Evolutionary conservation across 2,329 filamentous ascomycete genomes (phyloP), one percentile per base, ranked within the genome.

Genomic region (Nothophaeocryptopus gaeumannii): DNA sequence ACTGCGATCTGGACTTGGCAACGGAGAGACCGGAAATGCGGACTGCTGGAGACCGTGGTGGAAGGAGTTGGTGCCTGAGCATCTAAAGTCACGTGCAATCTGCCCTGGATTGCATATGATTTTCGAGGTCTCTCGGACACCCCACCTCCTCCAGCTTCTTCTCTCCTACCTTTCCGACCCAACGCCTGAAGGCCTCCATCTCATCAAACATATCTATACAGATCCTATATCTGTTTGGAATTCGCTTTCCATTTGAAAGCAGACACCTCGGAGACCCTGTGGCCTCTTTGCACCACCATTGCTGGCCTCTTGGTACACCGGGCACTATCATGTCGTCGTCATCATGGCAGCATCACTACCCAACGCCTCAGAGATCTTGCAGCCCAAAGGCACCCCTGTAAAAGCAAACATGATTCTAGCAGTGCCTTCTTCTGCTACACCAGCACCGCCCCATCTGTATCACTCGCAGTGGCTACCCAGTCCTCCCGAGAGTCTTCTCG

Each of bases 371-470:
- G 9, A 35, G 4, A 13, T 29, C 3, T 3, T 30, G 2, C 15
- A 45, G 38, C 10, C 9, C 35, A 14, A 15, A 14, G 8, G n/a
- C 13, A 12, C 16, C 11, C 16, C 11, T 10, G 35, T 16, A 38
- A 13, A 40, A 40, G 38, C 20, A 26, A 26, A 26, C 20, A 26
- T 26, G 20, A 7, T 7, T 26, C 13, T 10, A 5, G 13, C 38
- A 11, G 13, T 20, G 37, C 15, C 10, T 39, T 4, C n/a, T 39
- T 8, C 32, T n/a, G 29, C 26, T 34, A 20, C 43, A 37, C 47
- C 51, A 31, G 37, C 47, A 46, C 26, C 47, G 47, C 47, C 51
- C 38, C 14, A 38, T 31, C 48, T 54, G 43, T 53, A 53, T 34
- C 36, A 49, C 13, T 45, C 36, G 11, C 50, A 53, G 32, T 53